Conservation (phyloP, 495 filamentous ascomycete species). For the Aspergillus diversus region DNA sequence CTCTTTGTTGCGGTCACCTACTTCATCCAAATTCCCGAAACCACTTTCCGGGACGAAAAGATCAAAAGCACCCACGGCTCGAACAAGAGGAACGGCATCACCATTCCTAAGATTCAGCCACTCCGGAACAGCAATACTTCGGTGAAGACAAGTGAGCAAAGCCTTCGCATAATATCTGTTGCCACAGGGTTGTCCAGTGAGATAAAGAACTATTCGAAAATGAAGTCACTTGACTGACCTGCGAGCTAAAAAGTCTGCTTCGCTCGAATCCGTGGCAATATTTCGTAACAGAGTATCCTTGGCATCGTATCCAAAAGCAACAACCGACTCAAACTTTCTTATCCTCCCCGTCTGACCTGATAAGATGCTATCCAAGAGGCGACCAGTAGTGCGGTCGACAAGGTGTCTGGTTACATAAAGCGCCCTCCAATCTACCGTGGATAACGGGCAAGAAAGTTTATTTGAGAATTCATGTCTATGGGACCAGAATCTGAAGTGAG, state of each 20-base stretch:
- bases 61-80: slow-evolving; percentile 79
- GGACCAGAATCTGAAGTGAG: slow-evolving; percentile 73
- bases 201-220: slow-evolving; percentile 10
- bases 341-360: slow-evolving; percentile 68
- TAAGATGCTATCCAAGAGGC: slow-evolving; percentile 71
- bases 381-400: slow-evolving; percentile 57
- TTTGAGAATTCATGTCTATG: slow-evolving; percentile 61
- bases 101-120: slow-evolving; percentile 64
- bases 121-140: slow-evolving; percentile 73
- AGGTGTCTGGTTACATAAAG: slow-evolving; percentile 65
- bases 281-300: slow-evolving; percentile 82
- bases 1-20: slow-evolving; percentile 36
- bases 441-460: slow-evolving; percentile 56
- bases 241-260: slow-evolving; percentile 78
- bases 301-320: slow-evolving; percentile 77
- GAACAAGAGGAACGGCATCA: slow-evolving; percentile 65
- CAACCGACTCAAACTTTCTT: slow-evolving; percentile 68
- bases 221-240: slow-evolving; percentile 54
- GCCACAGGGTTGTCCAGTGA: slow-evolving; percentile 1
- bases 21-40: slow-evolving; percentile 73
- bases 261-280: slow-evolving; percentile 56
- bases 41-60: slow-evolving; percentile 78
- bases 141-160: slow-evolving; percentile 77
- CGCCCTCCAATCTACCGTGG: slow-evolving; percentile 74
- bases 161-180: slow-evolving; percentile 73